Evolutionary conservation across 768 basidiomycete species (phyloP).

Genomic region (Pholiota microspora): DNA sequence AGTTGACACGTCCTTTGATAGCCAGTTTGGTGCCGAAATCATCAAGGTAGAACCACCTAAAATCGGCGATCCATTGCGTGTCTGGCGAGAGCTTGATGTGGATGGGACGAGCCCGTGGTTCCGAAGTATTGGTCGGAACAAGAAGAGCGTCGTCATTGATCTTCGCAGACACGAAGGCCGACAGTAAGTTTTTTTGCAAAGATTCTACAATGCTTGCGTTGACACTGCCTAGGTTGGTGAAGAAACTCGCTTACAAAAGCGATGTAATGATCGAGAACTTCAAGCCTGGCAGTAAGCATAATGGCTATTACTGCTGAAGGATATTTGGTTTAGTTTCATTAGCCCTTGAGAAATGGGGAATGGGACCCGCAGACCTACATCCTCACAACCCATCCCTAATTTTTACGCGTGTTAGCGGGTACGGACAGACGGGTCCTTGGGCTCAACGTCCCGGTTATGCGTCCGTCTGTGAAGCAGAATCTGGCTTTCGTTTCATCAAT

Average conservation of each 20-base stretch:
- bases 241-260: slow-evolving; percentile 55
- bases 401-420: slow-evolving; percentile 83
- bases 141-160: slow-evolving; percentile 72
- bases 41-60: slow-evolving; percentile 70
- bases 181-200: slow-evolving; percentile 26
- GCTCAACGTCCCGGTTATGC: slow-evolving; percentile 68
- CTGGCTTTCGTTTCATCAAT: slow-evolving; percentile 76
- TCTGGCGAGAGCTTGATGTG: slow-evolving; percentile 69
- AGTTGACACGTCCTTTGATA: slow-evolving; percentile 23
- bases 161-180: slow-evolving; percentile 32
- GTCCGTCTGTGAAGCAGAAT: slow-evolving; percentile 74
- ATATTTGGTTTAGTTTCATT: background rate
- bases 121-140: slow-evolving; percentile 67
- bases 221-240: slow-evolving; percentile 48
- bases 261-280: slow-evolving; percentile 74
- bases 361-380: slow-evolving; percentile 56
- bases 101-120: slow-evolving; percentile 78
- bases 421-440: slow-evolving; percentile 77
- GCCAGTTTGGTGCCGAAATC: slow-evolving; percentile 71
- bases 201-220: background rate
- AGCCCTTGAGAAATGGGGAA: slow-evolving; percentile 71
- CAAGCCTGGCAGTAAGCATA: slow-evolving; percentile 65
- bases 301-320: background rate
- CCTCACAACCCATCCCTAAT: slow-evolving; percentile 86
- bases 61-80: slow-evolving; percentile 63